Conservation (phyloP, 345 rosid species). For the Eucalyptus sp. region DNA sequence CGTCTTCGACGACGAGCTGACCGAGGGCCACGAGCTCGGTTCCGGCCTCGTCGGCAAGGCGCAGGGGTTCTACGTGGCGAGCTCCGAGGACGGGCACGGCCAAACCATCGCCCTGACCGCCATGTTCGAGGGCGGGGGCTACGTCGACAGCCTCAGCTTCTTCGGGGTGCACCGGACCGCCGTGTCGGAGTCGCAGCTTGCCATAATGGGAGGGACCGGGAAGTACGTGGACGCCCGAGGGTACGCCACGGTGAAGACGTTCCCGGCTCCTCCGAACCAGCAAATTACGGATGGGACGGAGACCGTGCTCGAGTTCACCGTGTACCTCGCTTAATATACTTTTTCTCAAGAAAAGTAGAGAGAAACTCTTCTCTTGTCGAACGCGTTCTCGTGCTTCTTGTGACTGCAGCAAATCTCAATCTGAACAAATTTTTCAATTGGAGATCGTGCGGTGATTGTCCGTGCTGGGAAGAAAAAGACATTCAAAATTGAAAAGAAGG, state of each 20-base stretch:
- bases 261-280: constrained; percentile 27
- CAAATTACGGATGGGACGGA: constrained; percentile 61
- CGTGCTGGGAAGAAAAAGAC: background rate
- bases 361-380: background rate
- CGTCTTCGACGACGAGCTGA: constrained; percentile 68
- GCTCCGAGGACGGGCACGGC: constrained; percentile 69
- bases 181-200: constrained; percentile 66
- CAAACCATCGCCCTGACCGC: constrained; percentile 75
- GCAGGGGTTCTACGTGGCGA: constrained; percentile 73
- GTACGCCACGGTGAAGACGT: constrained; percentile 53
- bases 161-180: constrained; percentile 69
- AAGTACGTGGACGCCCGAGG: constrained; percentile 71
- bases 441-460: background rate
- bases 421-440: background rate
- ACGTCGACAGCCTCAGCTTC: constrained; percentile 63
- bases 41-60: constrained; percentile 72
- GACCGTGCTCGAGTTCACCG: constrained; percentile 47
- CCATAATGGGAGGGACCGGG: constrained; percentile 89
- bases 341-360: background rate
- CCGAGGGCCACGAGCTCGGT: constrained; percentile 56
- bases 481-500: background rate
- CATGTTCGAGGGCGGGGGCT: constrained; percentile 65
- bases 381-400: background rate
- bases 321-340: constrained; percentile 34
- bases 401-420: background rate